Conservation (phyloP, 495 filamentous ascomycete species). For the Penicillium canariense region DNA sequence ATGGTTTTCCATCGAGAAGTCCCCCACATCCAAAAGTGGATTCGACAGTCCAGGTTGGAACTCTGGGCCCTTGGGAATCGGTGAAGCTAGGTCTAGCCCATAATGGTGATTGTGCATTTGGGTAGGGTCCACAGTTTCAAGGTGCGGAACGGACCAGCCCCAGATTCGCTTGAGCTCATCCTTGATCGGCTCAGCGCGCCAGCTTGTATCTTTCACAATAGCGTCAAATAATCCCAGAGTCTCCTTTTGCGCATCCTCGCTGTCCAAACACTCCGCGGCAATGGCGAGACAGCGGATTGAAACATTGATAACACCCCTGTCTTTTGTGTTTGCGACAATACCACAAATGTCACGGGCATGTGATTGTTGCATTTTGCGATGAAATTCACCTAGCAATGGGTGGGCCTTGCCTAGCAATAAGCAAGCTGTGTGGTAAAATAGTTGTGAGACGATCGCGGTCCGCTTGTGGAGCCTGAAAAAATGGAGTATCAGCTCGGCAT, state of each 20-base stretch:
- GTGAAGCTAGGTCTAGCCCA: slow-evolving; percentile 18
- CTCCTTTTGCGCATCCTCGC: slow-evolving; percentile 75
- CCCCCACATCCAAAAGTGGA: slow-evolving; percentile 62
- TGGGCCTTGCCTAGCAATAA: slow-evolving; percentile 78
- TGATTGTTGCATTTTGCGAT: slow-evolving; percentile 59
- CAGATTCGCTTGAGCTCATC: slow-evolving; percentile 70
- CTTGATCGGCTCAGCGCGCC: slow-evolving; percentile 67
- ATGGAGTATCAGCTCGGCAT: neutral
- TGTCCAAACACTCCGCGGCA: slow-evolving; percentile 70
- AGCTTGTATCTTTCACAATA: slow-evolving; percentile 75
- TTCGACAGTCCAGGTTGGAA: slow-evolving; percentile 56
- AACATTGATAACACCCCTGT: slow-evolving; percentile 72
- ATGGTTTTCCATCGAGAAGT: slow-evolving; percentile 70
- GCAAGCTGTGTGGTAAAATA: slow-evolving; percentile 90
- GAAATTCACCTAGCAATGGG: slow-evolving; percentile 55
- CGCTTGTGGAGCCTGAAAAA: slow-evolving; percentile 72
- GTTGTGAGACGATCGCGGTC: slow-evolving; percentile 71
- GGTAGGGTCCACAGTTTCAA: slow-evolving; percentile 22
- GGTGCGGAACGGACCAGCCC: slow-evolving; percentile 60
- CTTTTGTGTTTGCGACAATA: slow-evolving; percentile 79
- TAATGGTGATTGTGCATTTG: slow-evolving; percentile 27
- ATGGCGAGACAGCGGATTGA: slow-evolving; percentile 76
- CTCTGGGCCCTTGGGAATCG: slow-evolving; percentile 22
- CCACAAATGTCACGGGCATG: slow-evolving; percentile 85
- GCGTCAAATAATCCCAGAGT: slow-evolving; percentile 72